A percentile compares a stretch with the other conserved stretches of the same genome.
Conservation (phyloP, 768 basidiomycete species). For the Amyloporia xantha region DNA sequence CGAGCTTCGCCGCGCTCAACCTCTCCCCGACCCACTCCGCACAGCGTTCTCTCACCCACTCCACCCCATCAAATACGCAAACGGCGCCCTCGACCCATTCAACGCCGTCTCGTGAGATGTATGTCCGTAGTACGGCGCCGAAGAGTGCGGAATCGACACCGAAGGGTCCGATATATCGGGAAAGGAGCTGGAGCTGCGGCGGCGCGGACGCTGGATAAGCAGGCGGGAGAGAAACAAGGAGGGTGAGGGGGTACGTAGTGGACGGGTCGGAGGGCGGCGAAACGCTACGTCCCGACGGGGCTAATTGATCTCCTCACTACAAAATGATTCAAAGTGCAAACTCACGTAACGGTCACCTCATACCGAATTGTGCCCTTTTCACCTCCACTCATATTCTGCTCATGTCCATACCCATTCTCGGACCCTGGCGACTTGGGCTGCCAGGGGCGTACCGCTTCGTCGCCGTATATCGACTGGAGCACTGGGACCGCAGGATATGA, state of each 20-base stretch:
- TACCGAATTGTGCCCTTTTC: conserved; percentile 48
- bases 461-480: conserved; percentile 79
- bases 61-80: conserved; percentile 84
- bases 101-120: conserved; percentile 70
- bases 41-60: conserved; percentile 63
- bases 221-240: conserved; percentile 38
- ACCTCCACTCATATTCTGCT: neutral
- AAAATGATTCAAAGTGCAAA: conserved; percentile 7
- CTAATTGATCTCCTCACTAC: neutral
- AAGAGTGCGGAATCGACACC: conserved; percentile 70
- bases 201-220: conserved; percentile 62
- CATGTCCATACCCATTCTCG: conserved; percentile 5
- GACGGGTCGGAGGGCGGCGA: conserved; percentile 29
- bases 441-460: conserved; percentile 58
- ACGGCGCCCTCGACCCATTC: conserved; percentile 70
- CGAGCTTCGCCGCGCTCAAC: conserved; percentile 47
- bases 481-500: conserved; percentile 33
- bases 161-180: conserved; percentile 76
- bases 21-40: conserved; percentile 67
- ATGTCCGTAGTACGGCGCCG: conserved; percentile 72
- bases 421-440: conserved; percentile 6
- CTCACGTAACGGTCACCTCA: conserved; percentile 59
- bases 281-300: conserved; percentile 25
- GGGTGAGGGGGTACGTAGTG: conserved; percentile 12
- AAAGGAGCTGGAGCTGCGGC: conserved; percentile 80